These are phyloP conservation scores for Suillus decipiens DNA, from an alignment of 768 basidiomycete genomes.

Conservation along the genomic window DNA sequence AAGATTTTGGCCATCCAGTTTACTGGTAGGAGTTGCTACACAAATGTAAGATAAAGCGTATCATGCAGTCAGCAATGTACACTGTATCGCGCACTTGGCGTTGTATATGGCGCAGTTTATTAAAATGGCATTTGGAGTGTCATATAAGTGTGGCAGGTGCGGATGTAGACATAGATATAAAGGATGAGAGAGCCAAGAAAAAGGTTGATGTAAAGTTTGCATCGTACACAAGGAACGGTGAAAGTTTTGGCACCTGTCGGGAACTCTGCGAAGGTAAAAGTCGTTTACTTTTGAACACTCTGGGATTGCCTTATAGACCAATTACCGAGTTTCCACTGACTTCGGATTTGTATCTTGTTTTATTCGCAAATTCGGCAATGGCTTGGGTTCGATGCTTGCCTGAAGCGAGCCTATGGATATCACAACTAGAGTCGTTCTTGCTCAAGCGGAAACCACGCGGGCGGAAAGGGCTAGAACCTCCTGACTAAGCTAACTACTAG, in stretches of 20 bases:
- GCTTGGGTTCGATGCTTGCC: neutral
- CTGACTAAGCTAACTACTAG: neutral
- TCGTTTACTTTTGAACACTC: conserved; percentile 45
- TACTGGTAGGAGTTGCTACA: too few species aligned
- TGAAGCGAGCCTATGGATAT: neutral
- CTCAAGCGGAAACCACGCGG: too few species aligned
- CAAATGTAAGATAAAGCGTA: too few species aligned
- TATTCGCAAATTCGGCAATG: neutral
- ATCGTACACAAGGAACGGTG: conserved; percentile 41
- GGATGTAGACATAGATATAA: conserved; percentile 64
- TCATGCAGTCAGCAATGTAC: too few species aligned
- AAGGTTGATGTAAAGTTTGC: conserved; percentile 45
- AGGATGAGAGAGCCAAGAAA: conserved; percentile 44
- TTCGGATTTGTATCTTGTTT: neutral
- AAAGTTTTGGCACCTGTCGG: conserved; percentile 35
- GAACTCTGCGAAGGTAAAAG: conserved; percentile 35
- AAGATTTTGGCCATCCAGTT: too few species aligned
- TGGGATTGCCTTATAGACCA: neutral
- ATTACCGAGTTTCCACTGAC: neutral
- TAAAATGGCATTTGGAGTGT: too few species aligned
- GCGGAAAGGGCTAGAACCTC: neutral
- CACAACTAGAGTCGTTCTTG: too few species aligned
- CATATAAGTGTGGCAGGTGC: conserved; percentile 11
- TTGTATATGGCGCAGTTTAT: too few species aligned
- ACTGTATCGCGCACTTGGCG: too few species aligned